Conservation (phyloP, 768 basidiomycete genomes). For the Cystobasidiopsis lactophilus region DNA sequence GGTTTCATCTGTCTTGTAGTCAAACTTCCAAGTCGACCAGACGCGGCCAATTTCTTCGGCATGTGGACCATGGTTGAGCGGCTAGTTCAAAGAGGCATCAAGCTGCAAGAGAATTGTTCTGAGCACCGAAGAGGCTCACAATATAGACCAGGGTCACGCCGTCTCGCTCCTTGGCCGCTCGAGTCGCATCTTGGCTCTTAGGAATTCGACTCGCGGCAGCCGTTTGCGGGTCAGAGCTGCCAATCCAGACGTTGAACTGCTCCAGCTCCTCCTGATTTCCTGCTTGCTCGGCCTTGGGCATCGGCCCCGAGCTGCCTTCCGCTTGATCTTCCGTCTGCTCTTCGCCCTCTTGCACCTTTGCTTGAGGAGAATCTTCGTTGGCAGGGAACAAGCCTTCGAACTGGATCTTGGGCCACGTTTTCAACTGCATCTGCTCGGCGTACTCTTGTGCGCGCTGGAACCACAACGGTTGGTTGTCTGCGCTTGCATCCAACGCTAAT, state of each 20-base stretch:
- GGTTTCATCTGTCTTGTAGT: no score
- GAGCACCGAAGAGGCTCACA: no score
- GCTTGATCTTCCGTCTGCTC: conserved; percentile 4
- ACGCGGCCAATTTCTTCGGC: no score
- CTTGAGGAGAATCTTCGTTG: not conserved
- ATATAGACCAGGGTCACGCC: not conserved
- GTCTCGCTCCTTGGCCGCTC: not conserved
- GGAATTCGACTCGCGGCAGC: not conserved
- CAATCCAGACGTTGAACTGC: not conserved
- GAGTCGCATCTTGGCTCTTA: not conserved
- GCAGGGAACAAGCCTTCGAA: conserved; percentile 4
- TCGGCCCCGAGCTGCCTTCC: not conserved
- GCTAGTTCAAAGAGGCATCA: no score
- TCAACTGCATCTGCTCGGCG: conserved; percentile 5
- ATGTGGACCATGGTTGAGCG: no score
- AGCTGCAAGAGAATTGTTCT: no score
- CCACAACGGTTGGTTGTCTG: conserved; percentile 19
- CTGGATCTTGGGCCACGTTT: conserved; percentile 13
- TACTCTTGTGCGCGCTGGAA: conserved; percentile 21
- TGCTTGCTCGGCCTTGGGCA: not conserved
- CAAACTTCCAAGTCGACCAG: no score
- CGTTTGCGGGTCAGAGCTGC: not conserved
- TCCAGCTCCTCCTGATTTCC: not conserved
- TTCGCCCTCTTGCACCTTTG: conserved; percentile 11
- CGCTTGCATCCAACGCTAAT: conserved; percentile 20